phyloP scores from a whole-genome alignment of 352 stramenopile genomes.

The Pythium apleroticum region DNA sequence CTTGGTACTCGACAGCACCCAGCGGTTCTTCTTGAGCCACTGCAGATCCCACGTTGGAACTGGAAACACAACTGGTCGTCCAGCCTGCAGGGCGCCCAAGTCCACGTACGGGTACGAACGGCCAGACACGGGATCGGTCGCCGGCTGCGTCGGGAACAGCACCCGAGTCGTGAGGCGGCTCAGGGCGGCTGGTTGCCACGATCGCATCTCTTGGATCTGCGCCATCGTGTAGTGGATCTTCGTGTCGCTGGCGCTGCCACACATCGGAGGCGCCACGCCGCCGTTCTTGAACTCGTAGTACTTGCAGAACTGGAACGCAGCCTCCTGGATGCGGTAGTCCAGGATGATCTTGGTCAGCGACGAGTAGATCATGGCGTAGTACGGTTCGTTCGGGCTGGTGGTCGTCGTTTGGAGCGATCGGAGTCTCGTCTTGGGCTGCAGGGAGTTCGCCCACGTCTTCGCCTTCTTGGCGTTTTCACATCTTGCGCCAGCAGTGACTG shows the following conservation, averaged over 20 bases:
- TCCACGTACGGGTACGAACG: constrained; percentile 8
- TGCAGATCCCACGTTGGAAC: constrained; percentile 6
- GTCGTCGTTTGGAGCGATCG: neutral
- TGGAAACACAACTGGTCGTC: neutral
- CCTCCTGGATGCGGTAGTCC: constrained; percentile 15
- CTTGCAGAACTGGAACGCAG: constrained; percentile 23
- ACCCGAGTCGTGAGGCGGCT: neutral
- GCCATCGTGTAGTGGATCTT: constrained; percentile 11
- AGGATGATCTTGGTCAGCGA: constrained; percentile 11
- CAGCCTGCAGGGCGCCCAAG: neutral
- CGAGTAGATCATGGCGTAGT: constrained; percentile 15
- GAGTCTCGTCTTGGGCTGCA: neutral
- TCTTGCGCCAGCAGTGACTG: neutral
- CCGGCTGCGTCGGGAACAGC: constrained; percentile 10
- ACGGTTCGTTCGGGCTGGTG: constrained; percentile 8
- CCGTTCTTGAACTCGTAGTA: constrained; percentile 22
- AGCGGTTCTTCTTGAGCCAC: constrained; percentile 11
- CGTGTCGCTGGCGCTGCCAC: neutral
- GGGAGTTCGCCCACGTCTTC: neutral
- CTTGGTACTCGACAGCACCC: neutral
- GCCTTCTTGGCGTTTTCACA: neutral
- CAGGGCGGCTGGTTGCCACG: neutral
- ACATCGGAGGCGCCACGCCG: constrained; percentile 14
- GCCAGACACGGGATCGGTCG: neutral
- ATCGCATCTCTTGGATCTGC: constrained; percentile 18